Base-by-base conservation (phyloP, 2,329 filamentous ascomycete genomes). In the Colletotrichum scovillei region DNA sequence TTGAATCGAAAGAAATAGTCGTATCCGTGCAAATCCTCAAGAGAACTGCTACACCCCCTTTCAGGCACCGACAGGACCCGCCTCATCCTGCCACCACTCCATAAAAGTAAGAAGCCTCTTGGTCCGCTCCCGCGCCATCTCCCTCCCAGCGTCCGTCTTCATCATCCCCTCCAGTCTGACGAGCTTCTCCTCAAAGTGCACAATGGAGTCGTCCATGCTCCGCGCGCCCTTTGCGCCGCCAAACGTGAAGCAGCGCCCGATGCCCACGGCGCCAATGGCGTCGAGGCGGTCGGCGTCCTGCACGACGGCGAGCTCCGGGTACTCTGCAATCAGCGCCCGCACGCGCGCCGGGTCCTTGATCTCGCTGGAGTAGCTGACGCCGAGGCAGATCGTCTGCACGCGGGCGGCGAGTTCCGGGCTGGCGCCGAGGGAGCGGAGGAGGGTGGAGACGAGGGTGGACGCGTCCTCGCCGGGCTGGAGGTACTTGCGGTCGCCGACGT, bases 201-300 rank as follows among this genome's bases (percentile, higher is more conserved):
- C 86, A 74, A 97, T 89, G 6, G 92, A 90, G 59, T 90, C 89
- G 52, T 87, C 87, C 86, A 97, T 64, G 26, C 74, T 72, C 52
- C 69, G 84, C 56, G 86, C 88, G 28, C 86, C 84, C 81, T 88
- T 90, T 12, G 91, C 92, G 0, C 92, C 95, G 0, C 93, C 91
- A 80, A 91, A 98, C 0, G 92, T 91, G 80, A 97, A 95, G 53
- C 90, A 90, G 56, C 96, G 86, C 2, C 90, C 95, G 69, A 98
- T 92, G 0, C 96, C 96, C 35, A 98, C 90, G 0, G 94, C 94
- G 1, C 95, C 96, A 63, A 98, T 92, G 4, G 95, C 94, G 83
- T 98, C 96, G n/a, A 98, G 86, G 7, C 95, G 88, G 84, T 98
- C 96, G 4, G 95, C 95, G 82, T 98, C 96, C 83, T 98, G 95